Evolutionary conservation across 2,329 filamentous ascomycete genomes (phyloP).

Genomic region (Beauveria sp.): DNA sequence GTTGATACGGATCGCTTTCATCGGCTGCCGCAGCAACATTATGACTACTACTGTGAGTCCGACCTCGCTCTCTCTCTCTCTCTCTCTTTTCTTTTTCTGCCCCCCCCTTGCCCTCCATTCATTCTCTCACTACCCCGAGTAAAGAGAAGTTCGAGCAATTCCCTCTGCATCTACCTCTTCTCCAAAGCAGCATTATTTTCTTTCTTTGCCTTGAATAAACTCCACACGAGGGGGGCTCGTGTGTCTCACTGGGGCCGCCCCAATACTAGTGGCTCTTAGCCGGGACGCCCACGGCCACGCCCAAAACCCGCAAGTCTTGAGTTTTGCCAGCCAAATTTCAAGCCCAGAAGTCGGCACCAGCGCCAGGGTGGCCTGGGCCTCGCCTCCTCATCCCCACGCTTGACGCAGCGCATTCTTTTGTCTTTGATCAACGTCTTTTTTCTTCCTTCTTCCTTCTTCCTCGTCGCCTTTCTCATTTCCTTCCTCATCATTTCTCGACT

Average conservation of each 20-base stretch:
- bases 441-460: neutral
- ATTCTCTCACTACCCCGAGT: too few species aligned
- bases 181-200: neutral
- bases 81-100: constrained; percentile 17
- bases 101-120: too few species aligned
- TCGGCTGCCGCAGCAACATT: constrained; percentile 11
- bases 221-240: constrained; percentile 6
- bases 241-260: neutral
- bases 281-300: constrained; percentile 4
- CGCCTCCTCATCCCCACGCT: neutral
- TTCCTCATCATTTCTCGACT: constrained; percentile 2
- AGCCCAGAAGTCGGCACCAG: neutral
- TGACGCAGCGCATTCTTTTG: constrained; percentile 12
- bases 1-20: neutral
- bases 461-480: neutral
- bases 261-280: constrained; percentile 3
- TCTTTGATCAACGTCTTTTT: neutral
- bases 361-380: neutral
- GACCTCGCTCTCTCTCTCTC: neutral
- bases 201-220: neutral
- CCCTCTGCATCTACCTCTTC: neutral
- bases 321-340: constrained; percentile 4
- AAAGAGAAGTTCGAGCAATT: too few species aligned
- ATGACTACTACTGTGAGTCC: constrained; percentile 33
- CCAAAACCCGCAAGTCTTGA: constrained; percentile 11